Percentiles rank a stretch among this genome's conserved stretches.
These are phyloP conservation scores for Hyphochytrium catenoides DNA, from an alignment of 352 stramenopile genomes.

Conservation along the genomic window DNA sequence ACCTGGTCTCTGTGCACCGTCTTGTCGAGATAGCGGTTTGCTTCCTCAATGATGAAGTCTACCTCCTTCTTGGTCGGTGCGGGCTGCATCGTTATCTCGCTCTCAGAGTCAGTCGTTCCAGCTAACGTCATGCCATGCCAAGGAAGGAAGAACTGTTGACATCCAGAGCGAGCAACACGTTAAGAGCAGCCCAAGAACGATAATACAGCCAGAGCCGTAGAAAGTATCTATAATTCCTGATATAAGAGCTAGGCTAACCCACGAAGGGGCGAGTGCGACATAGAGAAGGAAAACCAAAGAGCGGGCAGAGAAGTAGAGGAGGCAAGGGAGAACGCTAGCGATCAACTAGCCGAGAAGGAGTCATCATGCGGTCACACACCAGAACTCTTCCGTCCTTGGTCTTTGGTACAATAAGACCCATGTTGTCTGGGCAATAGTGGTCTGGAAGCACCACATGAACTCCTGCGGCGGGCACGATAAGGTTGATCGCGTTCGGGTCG, in stretches of 20 bases:
- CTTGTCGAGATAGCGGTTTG: slow-evolving; percentile 67
- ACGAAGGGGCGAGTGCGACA: no score
- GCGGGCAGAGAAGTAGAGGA: no score
- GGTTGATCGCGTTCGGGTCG: slow-evolving; percentile 54
- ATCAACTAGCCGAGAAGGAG: slow-evolving; percentile 2
- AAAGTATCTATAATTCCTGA: no score
- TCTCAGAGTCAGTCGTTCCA: slow-evolving; percentile 76
- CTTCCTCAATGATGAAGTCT: slow-evolving; percentile 81
- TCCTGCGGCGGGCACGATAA: slow-evolving; percentile 74
- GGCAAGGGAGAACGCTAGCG: neutral
- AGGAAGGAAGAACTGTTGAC: slow-evolving; percentile 77
- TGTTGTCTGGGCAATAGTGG: slow-evolving; percentile 78
- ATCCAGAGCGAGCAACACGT: no score
- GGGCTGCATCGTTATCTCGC: slow-evolving; percentile 81
- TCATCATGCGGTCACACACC: slow-evolving; percentile 3
- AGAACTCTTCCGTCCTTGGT: slow-evolving; percentile 74
- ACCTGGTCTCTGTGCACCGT: slow-evolving; percentile 66
- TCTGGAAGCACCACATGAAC: slow-evolving; percentile 84
- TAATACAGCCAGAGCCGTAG: no score
- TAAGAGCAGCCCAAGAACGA: no score
- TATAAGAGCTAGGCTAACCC: no score
- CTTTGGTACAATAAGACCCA: slow-evolving; percentile 88
- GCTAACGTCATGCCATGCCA: slow-evolving; percentile 80
- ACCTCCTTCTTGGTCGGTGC: slow-evolving; percentile 68
- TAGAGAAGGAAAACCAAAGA: no score